A percentile compares a stretch with the other conserved stretches of the same genome.
Conservation (phyloP, 176 grass and related monocot genomes). For the Aegilops longissima region DNA sequence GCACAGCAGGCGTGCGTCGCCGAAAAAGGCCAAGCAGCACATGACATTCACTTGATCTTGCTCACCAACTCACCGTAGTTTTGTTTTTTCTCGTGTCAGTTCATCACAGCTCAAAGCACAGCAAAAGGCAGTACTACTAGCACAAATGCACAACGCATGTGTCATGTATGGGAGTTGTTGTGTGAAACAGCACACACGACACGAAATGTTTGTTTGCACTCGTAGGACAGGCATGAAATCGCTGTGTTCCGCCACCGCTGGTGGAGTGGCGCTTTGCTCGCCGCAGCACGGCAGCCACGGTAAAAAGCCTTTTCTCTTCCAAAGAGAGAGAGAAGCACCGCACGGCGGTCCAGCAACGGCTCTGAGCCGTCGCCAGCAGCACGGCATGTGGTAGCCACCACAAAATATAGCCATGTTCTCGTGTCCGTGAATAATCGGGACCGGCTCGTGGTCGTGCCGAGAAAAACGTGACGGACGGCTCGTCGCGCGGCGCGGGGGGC, state of each 20-base stretch:
- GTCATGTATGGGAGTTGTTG: too few species aligned
- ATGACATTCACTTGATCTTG: background rate
- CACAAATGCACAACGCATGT: too few species aligned
- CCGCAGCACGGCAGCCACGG: background rate
- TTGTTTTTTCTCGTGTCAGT: background rate
- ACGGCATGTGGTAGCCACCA: background rate
- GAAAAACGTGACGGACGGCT: slow-evolving; percentile 29
- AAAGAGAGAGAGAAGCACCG: background rate
- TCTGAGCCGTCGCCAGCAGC: background rate
- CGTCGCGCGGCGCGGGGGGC: background rate
- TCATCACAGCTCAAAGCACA: background rate
- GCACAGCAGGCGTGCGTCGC: background rate
- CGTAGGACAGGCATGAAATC: background rate
- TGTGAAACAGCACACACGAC: too few species aligned
- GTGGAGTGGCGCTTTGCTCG: background rate
- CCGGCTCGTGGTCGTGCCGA: background rate
- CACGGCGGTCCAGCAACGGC: background rate
- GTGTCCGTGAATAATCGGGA: background rate
- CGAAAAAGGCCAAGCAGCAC: background rate
- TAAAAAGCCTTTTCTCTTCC: background rate
- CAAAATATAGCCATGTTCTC: background rate
- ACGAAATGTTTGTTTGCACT: background rate
- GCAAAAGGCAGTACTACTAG: background rate
- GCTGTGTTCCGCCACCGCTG: too few species aligned
- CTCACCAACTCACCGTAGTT: background rate